These are phyloP conservation scores for Aureobasidium pullulans DNA, from an alignment of 2,329 filamentous ascomycete genomes.

Conservation along the genomic window DNA sequence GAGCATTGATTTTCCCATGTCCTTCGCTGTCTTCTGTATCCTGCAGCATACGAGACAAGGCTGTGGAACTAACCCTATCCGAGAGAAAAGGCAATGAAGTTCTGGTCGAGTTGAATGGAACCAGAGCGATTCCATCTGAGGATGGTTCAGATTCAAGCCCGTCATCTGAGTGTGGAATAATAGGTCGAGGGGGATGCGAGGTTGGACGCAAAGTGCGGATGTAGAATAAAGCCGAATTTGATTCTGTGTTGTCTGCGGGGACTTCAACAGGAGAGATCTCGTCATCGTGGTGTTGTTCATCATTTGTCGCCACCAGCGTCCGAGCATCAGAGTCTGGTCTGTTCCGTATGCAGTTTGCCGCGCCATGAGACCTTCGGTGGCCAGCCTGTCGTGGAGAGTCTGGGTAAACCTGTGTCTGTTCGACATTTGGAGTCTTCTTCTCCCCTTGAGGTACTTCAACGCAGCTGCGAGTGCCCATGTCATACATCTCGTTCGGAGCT, in stretches of 20 bases:
- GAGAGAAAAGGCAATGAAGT: neutral
- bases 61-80: conserved; percentile 30
- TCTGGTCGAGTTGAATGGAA: neutral
- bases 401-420: neutral
- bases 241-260: neutral
- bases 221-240: neutral
- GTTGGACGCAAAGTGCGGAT: conserved; percentile 24
- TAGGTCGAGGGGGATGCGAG: conserved; percentile 41
- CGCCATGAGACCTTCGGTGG: neutral
- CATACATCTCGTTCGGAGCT: conserved; percentile 43
- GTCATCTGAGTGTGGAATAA: conserved; percentile 49
- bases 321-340: neutral
- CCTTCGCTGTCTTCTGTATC: neutral
- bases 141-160: neutral
- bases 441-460: conserved; percentile 26
- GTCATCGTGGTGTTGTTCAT: neutral
- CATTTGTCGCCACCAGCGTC: neutral
- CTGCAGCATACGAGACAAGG: neutral
- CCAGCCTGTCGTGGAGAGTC: neutral
- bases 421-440: conserved; percentile 30
- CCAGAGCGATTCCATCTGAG: neutral
- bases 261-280: neutral
- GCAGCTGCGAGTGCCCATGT: conserved; percentile 42
- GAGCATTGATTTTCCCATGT: neutral
- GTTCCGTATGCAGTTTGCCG: neutral